Base-by-base conservation (phyloP, 1,284 basidiomycete genomes). In the Ganoderma multipileum region DNA sequence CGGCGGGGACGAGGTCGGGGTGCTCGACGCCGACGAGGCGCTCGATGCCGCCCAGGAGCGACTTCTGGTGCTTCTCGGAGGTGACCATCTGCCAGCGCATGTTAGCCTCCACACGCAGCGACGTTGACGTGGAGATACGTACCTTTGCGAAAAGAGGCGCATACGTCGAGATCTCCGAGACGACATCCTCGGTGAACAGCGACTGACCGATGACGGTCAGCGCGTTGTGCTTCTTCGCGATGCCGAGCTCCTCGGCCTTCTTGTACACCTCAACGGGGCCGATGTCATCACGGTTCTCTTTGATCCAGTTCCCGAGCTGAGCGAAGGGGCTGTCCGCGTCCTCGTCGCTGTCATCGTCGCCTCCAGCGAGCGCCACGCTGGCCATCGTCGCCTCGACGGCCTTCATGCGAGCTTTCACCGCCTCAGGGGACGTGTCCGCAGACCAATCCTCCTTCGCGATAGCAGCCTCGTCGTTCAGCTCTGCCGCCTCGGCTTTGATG, bases 181-280 rank as follows among this genome's bases (percentile, higher is more conserved):
- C 82, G 20, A 96, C 89, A 59, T 95, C 84, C 64, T 89, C 87
- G 36, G 92, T 93, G 83, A 99, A 98, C 60, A 99, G 84, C n/a
- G 90, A 88, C 78, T 97, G 93, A 38, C 92, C 92, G 62, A 99
- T 84, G 65, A 97, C 91, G 71, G 95, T 88, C 39, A 98, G 85
- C 0, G 93, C 87, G 87, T 95, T 97, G 87, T 99, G 95, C 83
- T 99, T 99, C 86, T 95, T 97, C 77, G 95, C 95, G 73, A 99
- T 94, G 41, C 94, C 95, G 47, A 97, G 80, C 70, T 98, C 96
- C 79, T 97, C 94, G 4, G 94, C 94, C 84, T 96, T 96, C 81
- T 95, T 76, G 70, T 74, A 76, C 9, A 76, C 65, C 68, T 74
- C 74, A 8, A 75, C 75, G 5, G 74, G 71, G 23, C 70, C 71